A percentile compares a stretch with the other conserved stretches of the same genome.
Conservation (phyloP, 805 yeast species). For the Cephaloascus albidus region DNA sequence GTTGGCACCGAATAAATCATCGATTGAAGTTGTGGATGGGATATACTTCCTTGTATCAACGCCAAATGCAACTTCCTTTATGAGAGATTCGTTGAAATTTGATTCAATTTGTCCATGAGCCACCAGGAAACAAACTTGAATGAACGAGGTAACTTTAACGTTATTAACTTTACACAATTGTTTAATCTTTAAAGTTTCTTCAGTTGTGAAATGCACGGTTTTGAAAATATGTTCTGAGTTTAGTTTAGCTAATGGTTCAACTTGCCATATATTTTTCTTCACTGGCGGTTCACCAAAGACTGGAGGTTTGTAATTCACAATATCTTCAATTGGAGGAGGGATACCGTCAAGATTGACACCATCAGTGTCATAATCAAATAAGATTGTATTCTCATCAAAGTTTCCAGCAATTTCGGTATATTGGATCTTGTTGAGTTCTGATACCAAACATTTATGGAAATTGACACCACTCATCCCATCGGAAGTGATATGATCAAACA, state of each 20-base stretch:
- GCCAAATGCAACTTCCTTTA: slow-evolving; percentile 1
- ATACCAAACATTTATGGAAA: background rate
- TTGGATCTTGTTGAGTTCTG: background rate
- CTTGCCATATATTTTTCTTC: slow-evolving; percentile 1
- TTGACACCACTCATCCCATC: slow-evolving; percentile 3
- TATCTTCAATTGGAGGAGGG: slow-evolving; percentile 4
- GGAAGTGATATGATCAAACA: background rate
- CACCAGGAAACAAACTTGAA: slow-evolving; percentile 1
- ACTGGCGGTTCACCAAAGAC: background rate
- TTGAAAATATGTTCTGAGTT: slow-evolving; percentile 1
- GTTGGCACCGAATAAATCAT: slow-evolving; percentile 1
- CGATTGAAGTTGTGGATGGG: background rate
- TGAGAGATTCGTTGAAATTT: background rate
- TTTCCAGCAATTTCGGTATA: background rate
- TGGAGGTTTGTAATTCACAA: slow-evolving; percentile 1
- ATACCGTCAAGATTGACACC: background rate
- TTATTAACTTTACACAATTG: background rate
- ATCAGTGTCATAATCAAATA: background rate
- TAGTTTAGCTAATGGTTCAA: background rate
- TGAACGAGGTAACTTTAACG: slow-evolving; percentile 1
- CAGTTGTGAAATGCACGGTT: background rate
- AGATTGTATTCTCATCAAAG: background rate
- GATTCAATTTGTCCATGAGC: slow-evolving; percentile 1
- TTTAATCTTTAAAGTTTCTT: background rate
- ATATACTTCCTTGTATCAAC: slow-evolving; percentile 3